Conservation (phyloP, 805 yeast genomes). For the Peterozyma toletana region DNA sequence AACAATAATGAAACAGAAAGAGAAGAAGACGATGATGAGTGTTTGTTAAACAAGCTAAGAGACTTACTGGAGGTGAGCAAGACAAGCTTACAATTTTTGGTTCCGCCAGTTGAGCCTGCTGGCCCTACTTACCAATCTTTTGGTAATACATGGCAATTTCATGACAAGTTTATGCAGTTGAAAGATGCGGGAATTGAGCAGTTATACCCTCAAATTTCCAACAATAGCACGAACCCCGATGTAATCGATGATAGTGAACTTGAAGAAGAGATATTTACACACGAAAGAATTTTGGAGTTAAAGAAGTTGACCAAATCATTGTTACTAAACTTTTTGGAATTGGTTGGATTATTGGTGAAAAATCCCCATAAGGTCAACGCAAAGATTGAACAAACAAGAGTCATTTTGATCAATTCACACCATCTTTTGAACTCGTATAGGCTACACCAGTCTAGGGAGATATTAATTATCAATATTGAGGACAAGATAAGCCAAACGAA, state of each 20-base stretch:
- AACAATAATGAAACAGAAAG: conserved; percentile 16
- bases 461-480: conserved; percentile 69
- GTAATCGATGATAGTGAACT: conserved; percentile 11
- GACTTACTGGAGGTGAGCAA: conserved; percentile 12
- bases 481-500: conserved; percentile 40
- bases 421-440: conserved; percentile 88
- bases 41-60: not conserved
- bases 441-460: conserved; percentile 92
- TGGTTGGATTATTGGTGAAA: conserved; percentile 68
- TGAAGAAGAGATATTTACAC: conserved; percentile 30
- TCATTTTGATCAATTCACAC: conserved; percentile 81
- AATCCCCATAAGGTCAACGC: conserved; percentile 55
- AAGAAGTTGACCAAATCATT: conserved; percentile 75
- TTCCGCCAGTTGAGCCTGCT: conserved; percentile 62
- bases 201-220: conserved; percentile 37
- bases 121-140: conserved; percentile 71
- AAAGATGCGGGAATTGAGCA: conserved; percentile 73
- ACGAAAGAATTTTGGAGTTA: conserved; percentile 61
- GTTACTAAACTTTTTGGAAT: conserved; percentile 71
- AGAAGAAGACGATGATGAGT: conserved; percentile 8
- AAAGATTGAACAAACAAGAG: conserved; percentile 73
- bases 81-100: conserved; percentile 43
- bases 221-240: not conserved
- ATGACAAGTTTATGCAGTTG: conserved; percentile 70
- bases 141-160: conserved; percentile 84